Evolutionary conservation across 192 early-diverging fungal genomes (phyloP).

Genomic region (Entomortierella beljakovae): DNA sequence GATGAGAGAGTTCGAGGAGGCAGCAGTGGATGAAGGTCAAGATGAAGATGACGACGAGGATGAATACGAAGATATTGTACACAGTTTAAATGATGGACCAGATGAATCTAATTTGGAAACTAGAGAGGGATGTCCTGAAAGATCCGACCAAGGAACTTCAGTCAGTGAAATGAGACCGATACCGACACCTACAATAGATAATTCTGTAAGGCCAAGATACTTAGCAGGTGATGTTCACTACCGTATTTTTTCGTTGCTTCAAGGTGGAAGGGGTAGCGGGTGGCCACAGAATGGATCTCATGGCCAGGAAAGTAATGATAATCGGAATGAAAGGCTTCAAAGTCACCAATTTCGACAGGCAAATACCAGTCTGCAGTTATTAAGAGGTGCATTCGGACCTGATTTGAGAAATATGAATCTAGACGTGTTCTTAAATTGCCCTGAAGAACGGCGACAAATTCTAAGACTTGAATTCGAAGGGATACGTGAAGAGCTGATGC

Average conservation of each 20-base stretch:
- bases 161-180: background rate
- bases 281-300: background rate
- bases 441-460: constrained; percentile 12
- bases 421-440: constrained; percentile 10
- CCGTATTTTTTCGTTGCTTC: background rate
- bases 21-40: background rate
- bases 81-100: background rate
- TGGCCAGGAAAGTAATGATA: background rate
- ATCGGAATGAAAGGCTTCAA: background rate
- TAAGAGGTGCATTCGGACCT: constrained; percentile 17
- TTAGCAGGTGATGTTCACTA: background rate
- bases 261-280: background rate
- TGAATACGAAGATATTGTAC: background rate
- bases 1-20: constrained; percentile 15
- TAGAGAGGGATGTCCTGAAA: background rate
- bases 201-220: background rate
- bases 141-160: too few relatives aligned
- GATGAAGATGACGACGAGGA: background rate
- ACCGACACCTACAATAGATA: background rate
- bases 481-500: constrained; percentile 14
- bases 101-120: background rate
- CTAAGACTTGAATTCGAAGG: constrained; percentile 20
- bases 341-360: too few relatives aligned
- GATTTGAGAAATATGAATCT: constrained; percentile 20
- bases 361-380: too few relatives aligned